Evolutionary conservation across 805 yeast species (phyloP), one percentile per base, ranked within the genome.

Genomic region (Ogataea saltuana): DNA sequence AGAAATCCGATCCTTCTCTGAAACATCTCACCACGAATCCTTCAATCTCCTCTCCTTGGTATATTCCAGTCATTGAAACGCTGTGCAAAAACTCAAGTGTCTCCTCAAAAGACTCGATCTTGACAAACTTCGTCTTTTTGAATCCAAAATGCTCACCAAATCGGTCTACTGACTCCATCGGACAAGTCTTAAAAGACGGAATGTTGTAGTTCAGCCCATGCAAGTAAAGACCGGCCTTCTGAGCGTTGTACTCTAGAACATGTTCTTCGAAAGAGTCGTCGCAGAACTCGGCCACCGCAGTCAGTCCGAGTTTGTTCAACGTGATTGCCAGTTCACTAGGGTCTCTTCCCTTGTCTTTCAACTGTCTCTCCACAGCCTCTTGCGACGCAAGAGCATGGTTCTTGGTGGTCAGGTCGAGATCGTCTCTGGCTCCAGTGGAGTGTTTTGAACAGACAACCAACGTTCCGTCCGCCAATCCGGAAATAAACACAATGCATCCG

Each of bases 201-300:
- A 71, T 67, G 56, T 93, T 93, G 39, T 63, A 56, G 61, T 93
- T 93, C 33, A 93, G 63, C 0, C 99, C 99, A 60, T 91, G 98
- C 13, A 93, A 62, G 53, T 93, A 93, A 5, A 93, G 67, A 0
- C 99, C 99, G 0, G 96, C 80, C 8, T 65, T 67, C 0, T 82
- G 81, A 1, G 69, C 70, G 2, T 72, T 60, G 58, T 93, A 93
- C 44, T 82, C 83, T 37, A 93, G 69, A 6, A 93, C 86, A 60
- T 93, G 99, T 61, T 93, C 98, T 60, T 93, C 99, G 62, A 93
- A 93, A 0, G 63, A 64, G 56, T 93, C 99, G 60, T 93, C 97
- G 63, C 99, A 93, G 26, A 78, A 74, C 64, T 93, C 99, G 0
- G 90, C 89, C 1, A 89, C 96, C 0, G 96, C 96, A 1, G 99